Evolutionary conservation across 148 eudicot genomes (phyloP), one percentile per base, ranked within the genome.

Genomic region (Diospyros lotus): DNA sequence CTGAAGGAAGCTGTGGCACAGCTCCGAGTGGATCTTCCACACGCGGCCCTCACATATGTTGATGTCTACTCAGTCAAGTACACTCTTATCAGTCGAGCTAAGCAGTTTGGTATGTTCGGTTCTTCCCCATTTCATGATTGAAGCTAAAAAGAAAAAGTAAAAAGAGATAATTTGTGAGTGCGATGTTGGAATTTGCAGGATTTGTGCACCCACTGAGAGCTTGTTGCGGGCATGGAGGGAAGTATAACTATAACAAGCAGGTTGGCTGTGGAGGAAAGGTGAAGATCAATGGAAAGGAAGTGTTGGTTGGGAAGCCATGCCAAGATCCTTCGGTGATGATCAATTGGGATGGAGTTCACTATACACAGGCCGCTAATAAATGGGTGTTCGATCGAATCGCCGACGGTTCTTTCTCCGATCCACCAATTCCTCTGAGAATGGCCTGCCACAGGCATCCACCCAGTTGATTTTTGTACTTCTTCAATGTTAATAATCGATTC

Each of bases 211-310:
- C 97, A 12, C 45, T 94, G 68, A 75, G 66, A 75, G 93, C 97
- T n/a, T 94, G 97, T 72, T 94, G 98, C 42, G 97, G 97, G 42
- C 95, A 91, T 48, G 97, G 97, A 64, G 98, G 98, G 38, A 90
- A 92, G 78, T 91, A 91, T 83, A 91, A 94, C 78, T 92, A 79
- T 84, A 90, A 89, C 82, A 63, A 0, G 61, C 72, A 82, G 17
- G 5, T 85, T 14, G 81, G 92, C 0, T 92, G 97, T 72, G 98
- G 97, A 28, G 76, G 81, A 5, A 87, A 82, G 66, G 68, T 76
- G 0, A 90, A 13, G 5, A 83, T 87, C 63, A 78, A 84, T 1
- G 97, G 96, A 1, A 86, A 86, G 75, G 88, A 86, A 63, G 53
- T 89, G 2, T 51, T 90, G 39, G 50, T 88, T 1, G 93, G 77